These are phyloP conservation scores for Candida takata DNA, from an alignment of 805 yeast genomes.

Conservation along the genomic window DNA sequence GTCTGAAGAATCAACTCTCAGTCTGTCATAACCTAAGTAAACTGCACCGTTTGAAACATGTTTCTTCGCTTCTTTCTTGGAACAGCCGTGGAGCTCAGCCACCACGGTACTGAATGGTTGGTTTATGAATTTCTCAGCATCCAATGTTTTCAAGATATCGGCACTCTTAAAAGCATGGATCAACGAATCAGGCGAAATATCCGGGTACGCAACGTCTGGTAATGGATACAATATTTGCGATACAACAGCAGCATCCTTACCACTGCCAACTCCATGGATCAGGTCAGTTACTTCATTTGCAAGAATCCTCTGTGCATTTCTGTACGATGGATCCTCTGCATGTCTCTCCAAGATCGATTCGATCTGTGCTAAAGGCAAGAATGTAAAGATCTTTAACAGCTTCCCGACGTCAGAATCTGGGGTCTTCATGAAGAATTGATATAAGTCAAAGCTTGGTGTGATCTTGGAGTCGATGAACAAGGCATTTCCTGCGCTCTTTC, in stretches of 20 bases:
- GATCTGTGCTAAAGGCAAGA: constrained; percentile 61
- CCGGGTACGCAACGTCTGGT: constrained; percentile 41
- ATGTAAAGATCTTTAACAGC: constrained; percentile 70
- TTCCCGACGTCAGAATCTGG: constrained; percentile 69
- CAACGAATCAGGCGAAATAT: constrained; percentile 42
- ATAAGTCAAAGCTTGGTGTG: constrained; percentile 75
- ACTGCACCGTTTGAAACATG: constrained; percentile 66
- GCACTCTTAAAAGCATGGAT: constrained; percentile 52
- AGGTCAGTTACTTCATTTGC: constrained; percentile 85
- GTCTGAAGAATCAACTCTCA: constrained; percentile 46
- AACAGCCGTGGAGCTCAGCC: constrained; percentile 38
- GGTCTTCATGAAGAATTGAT: constrained; percentile 76
- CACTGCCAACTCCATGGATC: constrained; percentile 76
- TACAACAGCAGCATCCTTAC: constrained; percentile 58
- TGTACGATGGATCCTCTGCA: constrained; percentile 45
- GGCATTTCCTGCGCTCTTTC: constrained; percentile 96
- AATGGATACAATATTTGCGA: constrained; percentile 63
- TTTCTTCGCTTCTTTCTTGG: constrained; percentile 53
- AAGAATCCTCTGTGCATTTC: constrained; percentile 68
- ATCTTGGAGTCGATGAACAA: constrained; percentile 71
- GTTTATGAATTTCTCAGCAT: constrained; percentile 29
- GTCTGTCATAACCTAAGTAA: constrained; percentile 56
- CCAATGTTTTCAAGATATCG: constrained; percentile 39
- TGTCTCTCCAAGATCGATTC: constrained; percentile 48
- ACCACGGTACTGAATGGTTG: constrained; percentile 47